A percentile compares a stretch with the other conserved stretches of the same genome.
These are phyloP conservation scores for Leishmania lainsoni DNA, from an alignment of 208 protist genomes.

Conservation along the genomic window DNA sequence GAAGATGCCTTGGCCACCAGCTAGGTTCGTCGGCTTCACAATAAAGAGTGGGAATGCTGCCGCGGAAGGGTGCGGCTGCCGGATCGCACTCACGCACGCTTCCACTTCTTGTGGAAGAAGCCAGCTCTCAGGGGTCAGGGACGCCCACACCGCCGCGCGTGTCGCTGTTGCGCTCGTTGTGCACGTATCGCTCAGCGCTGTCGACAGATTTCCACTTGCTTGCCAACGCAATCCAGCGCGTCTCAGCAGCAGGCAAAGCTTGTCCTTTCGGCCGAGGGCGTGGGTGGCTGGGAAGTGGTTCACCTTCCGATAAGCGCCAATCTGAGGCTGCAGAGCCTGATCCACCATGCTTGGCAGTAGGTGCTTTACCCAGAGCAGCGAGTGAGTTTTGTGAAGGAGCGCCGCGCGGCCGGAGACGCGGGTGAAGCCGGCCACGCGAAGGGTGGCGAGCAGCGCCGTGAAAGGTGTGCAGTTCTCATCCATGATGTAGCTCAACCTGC, in stretches of 20 bases:
- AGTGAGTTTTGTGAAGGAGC: slow-evolving; percentile 48
- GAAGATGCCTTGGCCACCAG: slow-evolving; percentile 74
- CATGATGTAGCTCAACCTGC: slow-evolving; percentile 49
- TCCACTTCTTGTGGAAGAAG: slow-evolving; percentile 63
- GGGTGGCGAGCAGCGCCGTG: slow-evolving; percentile 52
- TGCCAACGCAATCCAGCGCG: slow-evolving; percentile 30
- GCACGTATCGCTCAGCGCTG: not conserved
- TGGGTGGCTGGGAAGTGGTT: slow-evolving; percentile 92
- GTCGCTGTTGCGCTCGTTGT: not conserved
- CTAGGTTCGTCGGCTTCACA: slow-evolving; percentile 63
- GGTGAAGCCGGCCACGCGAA: slow-evolving; percentile 53
- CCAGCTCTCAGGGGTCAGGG: slow-evolving; percentile 24
- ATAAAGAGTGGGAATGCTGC: slow-evolving; percentile 58
- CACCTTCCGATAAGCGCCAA: slow-evolving; percentile 57
- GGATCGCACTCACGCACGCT: slow-evolving; percentile 32
- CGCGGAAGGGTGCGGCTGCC: slow-evolving; percentile 18
- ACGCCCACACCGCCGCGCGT: slow-evolving; percentile 8
- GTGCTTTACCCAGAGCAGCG: slow-evolving; percentile 72
- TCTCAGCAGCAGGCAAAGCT: slow-evolving; percentile 62
- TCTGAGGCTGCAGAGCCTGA: slow-evolving; percentile 7
- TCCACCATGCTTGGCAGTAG: slow-evolving; percentile 44
- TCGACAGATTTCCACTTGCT: not conserved
- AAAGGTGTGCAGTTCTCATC: slow-evolving; percentile 53
- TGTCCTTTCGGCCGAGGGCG: slow-evolving; percentile 82
- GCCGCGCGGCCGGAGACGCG: slow-evolving; percentile 31